Percentiles rank a stretch among this genome's conserved stretches.
phyloP scores from a whole-genome alignment of 306 rosid species.

The Notholithocarpus densiflorus region DNA sequence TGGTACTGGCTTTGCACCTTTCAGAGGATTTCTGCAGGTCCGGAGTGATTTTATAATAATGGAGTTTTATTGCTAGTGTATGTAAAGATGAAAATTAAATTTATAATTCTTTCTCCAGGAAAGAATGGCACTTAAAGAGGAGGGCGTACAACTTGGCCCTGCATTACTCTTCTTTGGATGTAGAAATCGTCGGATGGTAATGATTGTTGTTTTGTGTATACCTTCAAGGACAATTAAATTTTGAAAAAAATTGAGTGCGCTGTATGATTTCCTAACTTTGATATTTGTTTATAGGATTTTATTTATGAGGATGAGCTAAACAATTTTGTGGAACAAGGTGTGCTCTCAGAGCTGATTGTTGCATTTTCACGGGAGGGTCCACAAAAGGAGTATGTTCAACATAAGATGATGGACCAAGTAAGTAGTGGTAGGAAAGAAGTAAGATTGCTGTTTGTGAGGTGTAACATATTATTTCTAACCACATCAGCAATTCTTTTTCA shows the following conservation, averaged over 20 bases:
- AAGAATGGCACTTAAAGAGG: constrained; percentile 71
- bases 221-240: constrained; percentile 6
- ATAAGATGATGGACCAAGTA: constrained; percentile 74
- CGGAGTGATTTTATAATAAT: constrained; percentile 15
- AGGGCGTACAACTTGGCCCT: constrained; percentile 72
- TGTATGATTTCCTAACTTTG: constrained; percentile 20
- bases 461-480: constrained; percentile 11
- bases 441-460: constrained; percentile 1
- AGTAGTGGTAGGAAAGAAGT: constrained; percentile 23
- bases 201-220: constrained; percentile 5
- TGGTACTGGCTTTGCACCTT: constrained; percentile 98
- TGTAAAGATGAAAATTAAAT: not conserved
- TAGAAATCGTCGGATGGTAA: constrained; percentile 87
- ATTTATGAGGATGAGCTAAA: constrained; percentile 89
- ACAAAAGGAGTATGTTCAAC: constrained; percentile 83
- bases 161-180: constrained; percentile 92
- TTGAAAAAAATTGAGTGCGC: not conserved
- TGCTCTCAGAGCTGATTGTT: constrained; percentile 66
- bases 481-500: constrained; percentile 16
- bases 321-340: constrained; percentile 63
- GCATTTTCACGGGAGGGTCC: constrained; percentile 90
- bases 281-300: constrained; percentile 61
- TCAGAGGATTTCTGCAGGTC: constrained; percentile 97
- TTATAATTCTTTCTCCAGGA: constrained; percentile 53
- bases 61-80: not conserved